phyloP scores from a whole-genome alignment of 257 asterid genomes.

The Gynochthodes officinalis region DNA sequence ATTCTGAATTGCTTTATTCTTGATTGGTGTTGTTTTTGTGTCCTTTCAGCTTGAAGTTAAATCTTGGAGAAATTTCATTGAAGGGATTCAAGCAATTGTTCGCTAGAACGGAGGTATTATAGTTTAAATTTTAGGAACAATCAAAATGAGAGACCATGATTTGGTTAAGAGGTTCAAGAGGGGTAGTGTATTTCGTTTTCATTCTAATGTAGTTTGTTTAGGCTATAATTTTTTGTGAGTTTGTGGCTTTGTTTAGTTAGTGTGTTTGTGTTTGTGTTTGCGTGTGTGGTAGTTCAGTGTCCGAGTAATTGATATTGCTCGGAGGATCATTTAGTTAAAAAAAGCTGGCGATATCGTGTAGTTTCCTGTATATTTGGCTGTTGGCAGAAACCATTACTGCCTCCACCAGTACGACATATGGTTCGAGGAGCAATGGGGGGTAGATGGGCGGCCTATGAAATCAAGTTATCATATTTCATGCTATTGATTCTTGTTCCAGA shows the following conservation, averaged over 20 bases:
- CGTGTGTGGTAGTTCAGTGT: slow-evolving; percentile 18
- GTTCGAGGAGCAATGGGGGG: slow-evolving; percentile 58
- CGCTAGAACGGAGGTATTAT: slow-evolving; percentile 40
- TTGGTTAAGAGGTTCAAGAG: slow-evolving; percentile 19
- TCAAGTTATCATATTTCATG: slow-evolving; percentile 37
- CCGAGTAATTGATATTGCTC: slow-evolving; percentile 58
- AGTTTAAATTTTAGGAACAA: slow-evolving; percentile 24
- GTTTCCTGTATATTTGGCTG: slow-evolving; percentile 46
- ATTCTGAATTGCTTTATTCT: slow-evolving; percentile 14
- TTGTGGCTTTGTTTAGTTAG: slow-evolving; percentile 6
- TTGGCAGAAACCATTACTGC: slow-evolving; percentile 56
- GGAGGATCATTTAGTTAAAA: slow-evolving; percentile 40
- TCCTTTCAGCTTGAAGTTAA: slow-evolving; percentile 40
- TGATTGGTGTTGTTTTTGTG: slow-evolving; percentile 9
- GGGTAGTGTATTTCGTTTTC: slow-evolving; percentile 19
- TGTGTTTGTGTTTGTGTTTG: slow-evolving; percentile 15
- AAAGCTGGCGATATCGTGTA: slow-evolving; percentile 67
- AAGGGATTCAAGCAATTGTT: slow-evolving; percentile 36
- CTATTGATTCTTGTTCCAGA: slow-evolving; percentile 43
- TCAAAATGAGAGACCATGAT: slow-evolving; percentile 58
- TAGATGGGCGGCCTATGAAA: slow-evolving; percentile 54
- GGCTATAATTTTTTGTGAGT: slow-evolving; percentile 11
- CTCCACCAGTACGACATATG: slow-evolving; percentile 46
- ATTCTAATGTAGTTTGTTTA: slow-evolving; percentile 32
- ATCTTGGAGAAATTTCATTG: slow-evolving; percentile 38